Evolutionary conservation across 106 monocot species (phyloP).

Genomic region (Apostasia ramifera): DNA sequence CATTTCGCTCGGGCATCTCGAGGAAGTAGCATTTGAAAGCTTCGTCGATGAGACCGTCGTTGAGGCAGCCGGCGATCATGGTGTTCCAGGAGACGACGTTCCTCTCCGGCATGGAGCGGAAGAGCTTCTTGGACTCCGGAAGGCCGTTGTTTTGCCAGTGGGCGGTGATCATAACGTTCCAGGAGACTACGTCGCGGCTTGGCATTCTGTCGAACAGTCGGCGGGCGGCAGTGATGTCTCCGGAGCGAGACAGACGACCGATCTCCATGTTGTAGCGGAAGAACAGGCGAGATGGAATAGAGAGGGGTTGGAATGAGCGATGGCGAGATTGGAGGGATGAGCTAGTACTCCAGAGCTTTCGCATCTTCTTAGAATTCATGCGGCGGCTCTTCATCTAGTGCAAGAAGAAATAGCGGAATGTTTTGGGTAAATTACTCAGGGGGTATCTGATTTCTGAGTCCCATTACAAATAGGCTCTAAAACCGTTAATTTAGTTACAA

Average conservation of each 20-base stretch:
- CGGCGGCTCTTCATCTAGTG: neutral
- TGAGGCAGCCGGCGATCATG: constrained; percentile 46
- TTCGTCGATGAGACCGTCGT: constrained; percentile 25
- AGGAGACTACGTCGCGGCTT: constrained; percentile 36
- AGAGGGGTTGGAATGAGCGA: neutral
- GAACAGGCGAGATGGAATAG: constrained; percentile 15
- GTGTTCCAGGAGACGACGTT: constrained; percentile 58
- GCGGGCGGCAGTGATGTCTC: constrained; percentile 36
- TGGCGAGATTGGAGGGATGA: neutral
- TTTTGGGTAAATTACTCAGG: too few species aligned
- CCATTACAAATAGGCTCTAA: too few species aligned
- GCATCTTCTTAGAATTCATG: constrained; percentile 1
- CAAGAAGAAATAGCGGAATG: too few species aligned
- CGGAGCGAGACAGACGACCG: constrained; percentile 22
- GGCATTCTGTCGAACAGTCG: constrained; percentile 55
- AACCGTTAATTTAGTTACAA: too few species aligned
- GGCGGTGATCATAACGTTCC: constrained; percentile 51
- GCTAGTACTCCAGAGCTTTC: neutral
- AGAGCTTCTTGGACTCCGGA: constrained; percentile 23
- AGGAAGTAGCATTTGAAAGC: constrained; percentile 29
- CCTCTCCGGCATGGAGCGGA: constrained; percentile 34
- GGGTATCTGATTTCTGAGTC: too few species aligned
- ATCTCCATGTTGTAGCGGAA: constrained; percentile 37
- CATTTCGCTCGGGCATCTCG: constrained; percentile 33
- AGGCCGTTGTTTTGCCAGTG: constrained; percentile 42